Conservation (phyloP, 306 rosid genomes). For the Glycine tomentella region DNA sequence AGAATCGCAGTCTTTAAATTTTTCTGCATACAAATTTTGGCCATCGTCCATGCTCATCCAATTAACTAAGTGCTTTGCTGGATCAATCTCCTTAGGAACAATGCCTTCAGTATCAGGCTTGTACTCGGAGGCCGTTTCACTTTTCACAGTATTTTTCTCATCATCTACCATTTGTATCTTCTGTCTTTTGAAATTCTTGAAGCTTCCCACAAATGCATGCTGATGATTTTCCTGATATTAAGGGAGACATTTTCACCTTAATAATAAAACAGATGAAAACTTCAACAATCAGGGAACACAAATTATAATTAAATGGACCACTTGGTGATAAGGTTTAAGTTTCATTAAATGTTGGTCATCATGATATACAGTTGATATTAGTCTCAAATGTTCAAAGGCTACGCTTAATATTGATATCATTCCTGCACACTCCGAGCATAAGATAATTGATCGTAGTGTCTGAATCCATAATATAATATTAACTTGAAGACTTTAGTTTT, state of each 20-base stretch:
- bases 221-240: slow-evolving; percentile 58
- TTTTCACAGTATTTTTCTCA: slow-evolving; percentile 49
- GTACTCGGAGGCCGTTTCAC: slow-evolving; percentile 52
- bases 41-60: slow-evolving; percentile 88
- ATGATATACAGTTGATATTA: not conserved
- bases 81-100: slow-evolving; percentile 41
- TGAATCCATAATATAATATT: not conserved
- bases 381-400: not conserved
- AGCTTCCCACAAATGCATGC: slow-evolving; percentile 49
- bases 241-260: slow-evolving; percentile 14
- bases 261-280: slow-evolving; percentile 6
- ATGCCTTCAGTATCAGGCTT: slow-evolving; percentile 45
- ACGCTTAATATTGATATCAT: not conserved
- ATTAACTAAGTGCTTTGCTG: slow-evolving; percentile 56
- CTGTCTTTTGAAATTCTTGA: slow-evolving; percentile 66
- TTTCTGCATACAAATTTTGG: slow-evolving; percentile 56
- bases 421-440: slow-evolving; percentile 1
- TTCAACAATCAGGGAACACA: slow-evolving; percentile 25
- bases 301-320: not conserved
- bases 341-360: slow-evolving; percentile 20
- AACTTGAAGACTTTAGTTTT: not conserved
- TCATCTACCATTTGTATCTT: slow-evolving; percentile 46
- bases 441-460: slow-evolving; percentile 4
- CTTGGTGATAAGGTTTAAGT: not conserved
- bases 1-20: slow-evolving; percentile 54